Percentiles rank a stretch among this genome's conserved stretches.
These are phyloP conservation scores for Onygenales sp. DNA, from an alignment of 2,329 filamentous ascomycete genomes.

Conservation along the genomic window DNA sequence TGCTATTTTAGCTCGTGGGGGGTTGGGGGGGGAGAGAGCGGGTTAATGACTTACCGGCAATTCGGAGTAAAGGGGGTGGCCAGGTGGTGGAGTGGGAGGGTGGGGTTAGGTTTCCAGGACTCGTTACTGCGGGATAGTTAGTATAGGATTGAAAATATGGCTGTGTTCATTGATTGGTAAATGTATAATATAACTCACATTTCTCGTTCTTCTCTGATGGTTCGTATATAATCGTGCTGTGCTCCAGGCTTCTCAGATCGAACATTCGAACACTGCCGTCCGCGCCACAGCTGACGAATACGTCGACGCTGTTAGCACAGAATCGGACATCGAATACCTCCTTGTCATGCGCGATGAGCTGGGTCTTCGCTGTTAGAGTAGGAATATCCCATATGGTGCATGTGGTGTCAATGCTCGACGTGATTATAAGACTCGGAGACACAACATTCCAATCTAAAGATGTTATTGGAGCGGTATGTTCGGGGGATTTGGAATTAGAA, in stretches of 20 bases:
- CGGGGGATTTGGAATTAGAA: conserved; percentile 96
- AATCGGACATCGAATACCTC: conserved; percentile 98
- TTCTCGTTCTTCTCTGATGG: conserved; percentile 72
- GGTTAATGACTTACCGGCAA: conserved; percentile 27
- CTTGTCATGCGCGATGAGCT: conserved; percentile 96
- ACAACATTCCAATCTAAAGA: conserved; percentile 98
- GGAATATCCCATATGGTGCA: conserved; percentile 99
- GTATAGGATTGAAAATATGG: neutral
- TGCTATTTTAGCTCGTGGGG: neutral
- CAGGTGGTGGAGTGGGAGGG: conserved; percentile 40
- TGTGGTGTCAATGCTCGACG: conserved; percentile 96
- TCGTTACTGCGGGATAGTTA: conserved; percentile 29
- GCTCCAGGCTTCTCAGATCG: conserved; percentile 87
- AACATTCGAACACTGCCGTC: conserved; percentile 99
- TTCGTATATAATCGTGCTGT: conserved; percentile 98
- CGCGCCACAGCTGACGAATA: conserved; percentile 95
- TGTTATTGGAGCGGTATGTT: conserved; percentile 92
- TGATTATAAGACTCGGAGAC: conserved; percentile 94
- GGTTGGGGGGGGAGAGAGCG: neutral
- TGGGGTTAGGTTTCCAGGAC: conserved; percentile 53
- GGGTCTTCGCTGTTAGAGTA: conserved; percentile 92
- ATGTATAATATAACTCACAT: conserved; percentile 38
- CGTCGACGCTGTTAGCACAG: conserved; percentile 95
- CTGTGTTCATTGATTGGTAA: neutral
- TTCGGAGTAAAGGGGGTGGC: conserved; percentile 46